Percentiles rank a stretch among this genome's conserved stretches.
Evolutionary conservation across 805 yeast genomes (phyloP).

Genomic region (Candida schatavii): DNA sequence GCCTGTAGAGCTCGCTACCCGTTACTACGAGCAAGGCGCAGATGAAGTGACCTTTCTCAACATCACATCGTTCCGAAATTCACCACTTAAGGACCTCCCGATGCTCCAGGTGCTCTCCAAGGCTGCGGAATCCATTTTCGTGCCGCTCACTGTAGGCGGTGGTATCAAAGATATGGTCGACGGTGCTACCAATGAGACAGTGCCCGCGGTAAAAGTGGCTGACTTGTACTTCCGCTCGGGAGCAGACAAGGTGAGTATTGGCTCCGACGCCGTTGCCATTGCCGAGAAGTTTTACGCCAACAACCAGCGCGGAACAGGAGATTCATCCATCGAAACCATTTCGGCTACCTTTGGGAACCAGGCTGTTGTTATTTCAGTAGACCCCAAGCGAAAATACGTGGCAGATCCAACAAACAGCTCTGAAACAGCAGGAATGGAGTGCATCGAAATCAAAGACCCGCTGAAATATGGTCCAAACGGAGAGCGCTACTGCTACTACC

Average conservation of each 20-base stretch:
- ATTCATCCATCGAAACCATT: conserved; percentile 88
- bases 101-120: conserved; percentile 84
- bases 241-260: conserved; percentile 97
- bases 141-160: conserved; percentile 97
- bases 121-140: conserved; percentile 90
- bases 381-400: conserved; percentile 86
- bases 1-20: conserved; percentile 91
- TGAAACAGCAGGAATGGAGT: conserved; percentile 58
- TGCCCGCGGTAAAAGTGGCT: conserved; percentile 90
- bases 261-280: conserved; percentile 93
- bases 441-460: conserved; percentile 58
- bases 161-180: conserved; percentile 91
- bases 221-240: conserved; percentile 91
- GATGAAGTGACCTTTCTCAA: conserved; percentile 95
- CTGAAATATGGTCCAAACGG: conserved; percentile 72
- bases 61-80: conserved; percentile 92
- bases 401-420: conserved; percentile 47
- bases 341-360: conserved; percentile 91
- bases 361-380: conserved; percentile 98
- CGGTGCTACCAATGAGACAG: conserved; percentile 67
- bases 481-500: conserved; percentile 87
- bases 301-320: conserved; percentile 62
- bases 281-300: conserved; percentile 76
- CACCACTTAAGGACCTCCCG: conserved; percentile 90
- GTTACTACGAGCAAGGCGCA: conserved; percentile 91